Percentiles rank a stretch among this genome's conserved stretches.
Conservation (phyloP, 2,329 filamentous ascomycete species). For the Elsinoe necatrix region DNA sequence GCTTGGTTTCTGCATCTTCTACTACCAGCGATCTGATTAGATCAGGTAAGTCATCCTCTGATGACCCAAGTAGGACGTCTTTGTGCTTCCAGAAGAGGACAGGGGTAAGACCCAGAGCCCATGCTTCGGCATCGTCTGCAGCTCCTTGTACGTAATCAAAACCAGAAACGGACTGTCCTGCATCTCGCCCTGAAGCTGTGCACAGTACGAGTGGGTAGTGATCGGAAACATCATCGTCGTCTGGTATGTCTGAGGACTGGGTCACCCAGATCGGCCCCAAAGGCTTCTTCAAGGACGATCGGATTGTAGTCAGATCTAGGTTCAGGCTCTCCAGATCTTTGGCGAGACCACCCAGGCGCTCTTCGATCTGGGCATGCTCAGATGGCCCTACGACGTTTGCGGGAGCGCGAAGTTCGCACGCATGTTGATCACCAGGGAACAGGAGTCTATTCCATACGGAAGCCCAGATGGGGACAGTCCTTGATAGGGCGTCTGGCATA, state of each 20-base stretch:
- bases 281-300: conserved; percentile 56
- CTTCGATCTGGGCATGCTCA: conserved; percentile 70
- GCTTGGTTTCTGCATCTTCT: conserved; percentile 20
- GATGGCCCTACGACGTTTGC: conserved; percentile 63
- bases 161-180: conserved; percentile 56
- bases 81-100: conserved; percentile 68
- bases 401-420: conserved; percentile 58
- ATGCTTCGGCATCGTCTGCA: conserved; percentile 89
- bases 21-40: conserved; percentile 41
- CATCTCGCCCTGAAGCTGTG: conserved; percentile 68
- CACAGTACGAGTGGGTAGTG: conserved; percentile 73
- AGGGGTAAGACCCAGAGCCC: conserved; percentile 74
- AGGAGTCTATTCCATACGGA: conserved; percentile 72
- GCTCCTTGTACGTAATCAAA: conserved; percentile 86
- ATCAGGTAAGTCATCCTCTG: conserved; percentile 55
- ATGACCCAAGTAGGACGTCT: conserved; percentile 49
- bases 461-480: conserved; percentile 92
- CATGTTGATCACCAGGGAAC: conserved; percentile 50
- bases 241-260: conserved; percentile 44
- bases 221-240: conserved; percentile 25
- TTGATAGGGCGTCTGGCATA: conserved; percentile 92
- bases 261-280: conserved; percentile 75
- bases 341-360: conserved; percentile 50
- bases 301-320: conserved; percentile 49
- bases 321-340: conserved; percentile 48